Conservation (phyloP, 768 basidiomycete genomes). For the Gloeostereum incarnatum region DNA sequence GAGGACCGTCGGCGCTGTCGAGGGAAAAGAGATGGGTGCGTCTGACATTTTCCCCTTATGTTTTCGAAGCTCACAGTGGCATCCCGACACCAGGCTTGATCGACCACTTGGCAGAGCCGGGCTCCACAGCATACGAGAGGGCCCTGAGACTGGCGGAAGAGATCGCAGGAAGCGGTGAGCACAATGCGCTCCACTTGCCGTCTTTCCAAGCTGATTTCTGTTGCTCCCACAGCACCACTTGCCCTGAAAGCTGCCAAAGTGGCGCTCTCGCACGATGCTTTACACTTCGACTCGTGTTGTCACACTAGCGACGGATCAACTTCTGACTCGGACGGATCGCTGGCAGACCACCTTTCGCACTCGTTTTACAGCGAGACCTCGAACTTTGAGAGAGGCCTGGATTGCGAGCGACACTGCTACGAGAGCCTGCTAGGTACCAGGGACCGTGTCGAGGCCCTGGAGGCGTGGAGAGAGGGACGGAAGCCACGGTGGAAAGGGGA, state of each 20-base stretch:
- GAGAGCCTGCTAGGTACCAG: slow-evolving; percentile 64
- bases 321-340: too few relatives aligned
- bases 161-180: slow-evolving; percentile 59
- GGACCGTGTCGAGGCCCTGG: slow-evolving; percentile 77
- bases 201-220: neutral
- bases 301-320: too few relatives aligned
- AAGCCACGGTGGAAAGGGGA: slow-evolving; percentile 74
- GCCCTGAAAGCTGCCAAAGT: slow-evolving; percentile 85
- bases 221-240: slow-evolving; percentile 65
- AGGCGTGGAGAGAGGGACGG: slow-evolving; percentile 82
- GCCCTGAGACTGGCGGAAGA: slow-evolving; percentile 59
- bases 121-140: slow-evolving; percentile 53
- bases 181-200: neutral
- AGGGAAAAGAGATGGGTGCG: slow-evolving; percentile 68
- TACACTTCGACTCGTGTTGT: slow-evolving; percentile 67
- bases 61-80: slow-evolving; percentile 2
- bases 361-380: neutral
- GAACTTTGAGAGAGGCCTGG: slow-evolving; percentile 61
- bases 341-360: slow-evolving; percentile 27
- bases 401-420: slow-evolving; percentile 83
- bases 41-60: slow-evolving; percentile 5
- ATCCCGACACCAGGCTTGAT: slow-evolving; percentile 65
- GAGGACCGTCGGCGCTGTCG: slow-evolving; percentile 50
- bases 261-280: slow-evolving; percentile 79
- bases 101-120: slow-evolving; percentile 66